A percentile compares a stretch with the other conserved stretches of the same genome.
These are phyloP conservation scores for Rhodotorula sp. DNA, from an alignment of 1,284 basidiomycete species.

Conservation along the genomic window DNA sequence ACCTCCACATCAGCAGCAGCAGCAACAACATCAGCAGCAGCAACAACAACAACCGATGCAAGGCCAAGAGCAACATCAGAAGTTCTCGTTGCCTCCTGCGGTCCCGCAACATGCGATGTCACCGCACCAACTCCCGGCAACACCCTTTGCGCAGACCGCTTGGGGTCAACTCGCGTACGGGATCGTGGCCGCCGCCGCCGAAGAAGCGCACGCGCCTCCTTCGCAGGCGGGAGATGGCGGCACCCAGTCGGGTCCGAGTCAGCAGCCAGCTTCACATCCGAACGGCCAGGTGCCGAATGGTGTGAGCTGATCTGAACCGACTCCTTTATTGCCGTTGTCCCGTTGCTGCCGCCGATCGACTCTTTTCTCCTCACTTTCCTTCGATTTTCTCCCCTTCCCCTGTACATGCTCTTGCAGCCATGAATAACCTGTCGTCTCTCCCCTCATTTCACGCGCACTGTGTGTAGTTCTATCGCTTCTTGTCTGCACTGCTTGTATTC, in stretches of 20 bases:
- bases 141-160: constrained; percentile 28
- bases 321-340: too few relatives aligned
- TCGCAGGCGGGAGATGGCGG: neutral
- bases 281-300: neutral
- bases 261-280: neutral
- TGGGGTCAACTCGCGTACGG: constrained; percentile 31
- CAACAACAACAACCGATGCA: neutral
- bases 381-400: too few relatives aligned
- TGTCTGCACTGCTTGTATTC: too few relatives aligned
- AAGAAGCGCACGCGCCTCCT: constrained; percentile 16
- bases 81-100: constrained; percentile 2
- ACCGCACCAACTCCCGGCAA: constrained; percentile 7
- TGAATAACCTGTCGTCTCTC: neutral
- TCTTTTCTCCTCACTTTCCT: too few relatives aligned
- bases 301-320: too few relatives aligned
- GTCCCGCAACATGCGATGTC: neutral
- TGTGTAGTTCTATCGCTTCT: neutral
- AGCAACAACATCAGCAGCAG: neutral
- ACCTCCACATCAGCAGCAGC: neutral
- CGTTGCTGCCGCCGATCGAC: too few relatives aligned
- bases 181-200: constrained; percentile 29
- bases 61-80: neutral
- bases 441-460: neutral
- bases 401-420: neutral
- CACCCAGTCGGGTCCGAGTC: neutral